phyloP scores from a whole-genome alignment of 495 filamentous ascomycete genomes.

The Xylaria bambusicola region DNA sequence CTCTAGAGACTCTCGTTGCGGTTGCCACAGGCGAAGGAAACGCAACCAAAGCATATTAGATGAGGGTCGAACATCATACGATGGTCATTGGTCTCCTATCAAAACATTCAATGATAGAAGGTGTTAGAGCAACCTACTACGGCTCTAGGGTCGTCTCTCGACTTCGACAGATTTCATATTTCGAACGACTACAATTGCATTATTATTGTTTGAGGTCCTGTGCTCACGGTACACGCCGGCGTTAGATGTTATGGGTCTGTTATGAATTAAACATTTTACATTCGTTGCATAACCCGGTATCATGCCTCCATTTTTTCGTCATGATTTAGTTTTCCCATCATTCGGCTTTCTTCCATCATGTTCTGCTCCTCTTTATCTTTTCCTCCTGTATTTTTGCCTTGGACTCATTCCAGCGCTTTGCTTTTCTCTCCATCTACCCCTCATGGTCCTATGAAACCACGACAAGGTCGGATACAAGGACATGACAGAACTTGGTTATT shows the following conservation, averaged over 20 bases:
- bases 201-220: conserved; percentile 14
- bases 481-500: conserved; percentile 23
- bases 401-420: conserved; percentile 12
- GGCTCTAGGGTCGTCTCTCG: conserved; percentile 23
- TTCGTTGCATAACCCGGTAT: conserved; percentile 22
- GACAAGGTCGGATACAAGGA: neutral
- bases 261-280: conserved; percentile 16
- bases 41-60: conserved; percentile 52
- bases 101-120: conserved; percentile 11
- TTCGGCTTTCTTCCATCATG: too few relatives aligned
- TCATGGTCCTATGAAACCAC: too few relatives aligned
- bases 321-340: too few relatives aligned
- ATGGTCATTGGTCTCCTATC: conserved; percentile 1
- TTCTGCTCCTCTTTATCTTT: neutral
- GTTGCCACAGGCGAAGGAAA: conserved; percentile 84
- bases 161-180: conserved; percentile 22
- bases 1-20: conserved; percentile 83
- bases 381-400: neutral
- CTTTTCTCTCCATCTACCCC: neutral
- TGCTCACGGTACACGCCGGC: conserved; percentile 27
- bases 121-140: conserved; percentile 16
- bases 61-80: neutral
- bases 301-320: neutral
- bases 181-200: conserved; percentile 26
- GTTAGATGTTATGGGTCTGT: conserved; percentile 19